phyloP scores from a whole-genome alignment of 2,329 filamentous ascomycete species.

The Beauveria caledonica region DNA sequence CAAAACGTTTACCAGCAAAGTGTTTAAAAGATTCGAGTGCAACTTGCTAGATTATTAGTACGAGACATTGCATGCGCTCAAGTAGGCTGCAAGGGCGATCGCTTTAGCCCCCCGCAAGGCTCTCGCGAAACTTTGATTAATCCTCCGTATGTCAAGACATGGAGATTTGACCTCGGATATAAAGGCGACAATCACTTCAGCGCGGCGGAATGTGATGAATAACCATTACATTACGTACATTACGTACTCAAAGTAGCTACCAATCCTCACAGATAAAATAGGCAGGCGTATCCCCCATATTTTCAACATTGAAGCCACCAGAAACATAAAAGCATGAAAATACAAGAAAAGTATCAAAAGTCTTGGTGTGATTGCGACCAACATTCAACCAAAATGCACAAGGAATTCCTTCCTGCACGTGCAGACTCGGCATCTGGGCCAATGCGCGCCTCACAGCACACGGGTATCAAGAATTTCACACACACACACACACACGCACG shows the following conservation, averaged over 20 bases:
- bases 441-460: conserved; percentile 7
- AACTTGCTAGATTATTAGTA: too few species aligned
- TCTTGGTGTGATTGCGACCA: not conserved
- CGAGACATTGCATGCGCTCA: too few species aligned
- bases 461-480: conserved; percentile 8
- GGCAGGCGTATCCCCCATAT: not conserved
- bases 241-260: not conserved
- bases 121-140: too few species aligned
- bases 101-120: too few species aligned
- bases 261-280: not conserved
- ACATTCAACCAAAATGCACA: not conserved
- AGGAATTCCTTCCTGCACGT: not conserved
- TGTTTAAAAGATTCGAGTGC: too few species aligned
- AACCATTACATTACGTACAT: conserved; percentile 7
- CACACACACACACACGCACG: conserved; percentile 1
- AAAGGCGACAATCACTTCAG: not conserved
- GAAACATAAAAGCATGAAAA: not conserved
- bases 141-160: too few species aligned
- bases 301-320: not conserved
- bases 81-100: too few species aligned
- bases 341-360: not conserved
- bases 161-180: too few species aligned
- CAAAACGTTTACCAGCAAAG: too few species aligned
- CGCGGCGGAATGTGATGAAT: not conserved
- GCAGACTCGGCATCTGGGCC: not conserved